Conservation (phyloP, 805 yeast genomes). For the Torulaspora indica region DNA sequence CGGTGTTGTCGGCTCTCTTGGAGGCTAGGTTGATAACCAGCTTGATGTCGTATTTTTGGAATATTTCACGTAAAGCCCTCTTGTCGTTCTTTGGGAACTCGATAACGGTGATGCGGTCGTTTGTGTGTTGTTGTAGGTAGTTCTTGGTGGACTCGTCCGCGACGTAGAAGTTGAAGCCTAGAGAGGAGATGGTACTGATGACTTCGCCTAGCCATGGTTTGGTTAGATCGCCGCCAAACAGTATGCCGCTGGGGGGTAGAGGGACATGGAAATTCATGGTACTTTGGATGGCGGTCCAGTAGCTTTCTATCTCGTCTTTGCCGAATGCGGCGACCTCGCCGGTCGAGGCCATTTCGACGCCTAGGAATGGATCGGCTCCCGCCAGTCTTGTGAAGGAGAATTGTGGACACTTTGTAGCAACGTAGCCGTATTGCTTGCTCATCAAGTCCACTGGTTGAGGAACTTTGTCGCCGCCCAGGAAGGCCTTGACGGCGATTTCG, state of each 20-base stretch:
- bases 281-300: slow-evolving; percentile 96
- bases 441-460: slow-evolving; percentile 82
- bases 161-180: slow-evolving; percentile 74
- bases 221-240: slow-evolving; percentile 90
- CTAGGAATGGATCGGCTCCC: slow-evolving; percentile 98
- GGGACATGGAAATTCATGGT: slow-evolving; percentile 97
- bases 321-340: slow-evolving; percentile 99
- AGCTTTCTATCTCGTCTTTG: slow-evolving; percentile 75
- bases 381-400: slow-evolving; percentile 97
- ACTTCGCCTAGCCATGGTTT: slow-evolving; percentile 68
- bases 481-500: slow-evolving; percentile 87
- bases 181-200: slow-evolving; percentile 59
- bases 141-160: slow-evolving; percentile 68
- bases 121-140: slow-evolving; percentile 53
- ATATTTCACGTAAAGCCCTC: slow-evolving; percentile 87
- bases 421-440: slow-evolving; percentile 66
- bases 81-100: slow-evolving; percentile 92
- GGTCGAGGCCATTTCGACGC: slow-evolving; percentile 98
- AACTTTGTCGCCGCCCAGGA: slow-evolving; percentile 60
- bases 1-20: slow-evolving; percentile 77
- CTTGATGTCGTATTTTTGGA: slow-evolving; percentile 77
- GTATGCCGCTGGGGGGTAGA: slow-evolving; percentile 78
- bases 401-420: slow-evolving; percentile 97
- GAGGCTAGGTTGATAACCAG: slow-evolving; percentile 90
- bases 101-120: slow-evolving; percentile 43